phyloP scores from a whole-genome alignment of 495 filamentous ascomycete species.

The Penicillium crystallinum region DNA sequence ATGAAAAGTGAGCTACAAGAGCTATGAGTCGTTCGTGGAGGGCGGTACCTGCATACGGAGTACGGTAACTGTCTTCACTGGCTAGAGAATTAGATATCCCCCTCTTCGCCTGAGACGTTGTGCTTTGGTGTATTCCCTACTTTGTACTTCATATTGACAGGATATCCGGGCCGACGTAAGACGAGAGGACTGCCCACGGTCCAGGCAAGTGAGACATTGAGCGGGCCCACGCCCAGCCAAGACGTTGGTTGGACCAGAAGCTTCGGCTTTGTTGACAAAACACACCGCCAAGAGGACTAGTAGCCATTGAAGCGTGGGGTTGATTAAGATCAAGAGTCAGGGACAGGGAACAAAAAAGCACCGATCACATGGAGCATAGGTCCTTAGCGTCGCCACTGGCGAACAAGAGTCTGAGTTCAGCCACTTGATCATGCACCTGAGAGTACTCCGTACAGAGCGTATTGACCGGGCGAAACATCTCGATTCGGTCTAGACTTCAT shows the following conservation, averaged over 20 bases:
- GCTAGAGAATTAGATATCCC: not conserved
- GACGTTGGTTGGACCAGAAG: not conserved
- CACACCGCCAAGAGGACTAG: not conserved
- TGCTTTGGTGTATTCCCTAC: not conserved
- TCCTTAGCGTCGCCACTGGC: not conserved
- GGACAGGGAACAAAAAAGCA: conserved; percentile 4
- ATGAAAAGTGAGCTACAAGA: too few relatives aligned
- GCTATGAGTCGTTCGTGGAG: not conserved
- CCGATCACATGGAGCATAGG: conserved; percentile 9
- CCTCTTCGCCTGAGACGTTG: not conserved
- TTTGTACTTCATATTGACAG: not conserved
- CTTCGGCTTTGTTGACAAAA: not conserved
- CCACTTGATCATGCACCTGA: not conserved
- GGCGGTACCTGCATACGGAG: conserved; percentile 3
- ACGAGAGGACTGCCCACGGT: not conserved
- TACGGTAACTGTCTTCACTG: not conserved
- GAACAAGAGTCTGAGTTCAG: not conserved
- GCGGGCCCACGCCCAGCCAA: not conserved
- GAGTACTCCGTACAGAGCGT: not conserved
- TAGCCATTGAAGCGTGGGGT: not conserved
- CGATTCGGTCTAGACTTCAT: not conserved
- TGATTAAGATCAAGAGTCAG: conserved; percentile 2
- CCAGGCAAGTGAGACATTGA: conserved; percentile 18
- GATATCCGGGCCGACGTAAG: not conserved
- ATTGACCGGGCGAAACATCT: not conserved